Conservation (phyloP, 2,329 filamentous ascomycete species). For the Trichophyton mentagrophytes region DNA sequence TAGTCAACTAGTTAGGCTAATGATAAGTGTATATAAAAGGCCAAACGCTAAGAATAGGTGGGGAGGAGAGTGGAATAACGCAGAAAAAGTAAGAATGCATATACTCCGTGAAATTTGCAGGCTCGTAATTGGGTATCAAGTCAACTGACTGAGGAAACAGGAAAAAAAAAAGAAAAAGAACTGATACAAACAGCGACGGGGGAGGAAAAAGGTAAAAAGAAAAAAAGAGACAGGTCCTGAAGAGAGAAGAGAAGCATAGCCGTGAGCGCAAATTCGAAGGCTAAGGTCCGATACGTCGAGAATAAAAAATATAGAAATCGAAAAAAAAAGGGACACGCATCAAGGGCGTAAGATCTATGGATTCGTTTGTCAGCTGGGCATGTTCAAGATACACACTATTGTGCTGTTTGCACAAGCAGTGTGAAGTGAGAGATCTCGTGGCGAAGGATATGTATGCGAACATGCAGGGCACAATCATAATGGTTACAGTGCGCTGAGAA, state of each 20-base stretch:
- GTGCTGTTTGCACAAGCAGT: background rate
- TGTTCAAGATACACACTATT: background rate
- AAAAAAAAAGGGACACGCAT: background rate
- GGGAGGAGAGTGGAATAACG: background rate
- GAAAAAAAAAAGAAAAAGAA: background rate
- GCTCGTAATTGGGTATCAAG: constrained; percentile 1
- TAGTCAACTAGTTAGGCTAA: background rate
- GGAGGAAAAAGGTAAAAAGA: background rate
- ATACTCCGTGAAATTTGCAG: constrained; percentile 1
- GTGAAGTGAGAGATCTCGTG: background rate
- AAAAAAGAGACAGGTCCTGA: background rate
- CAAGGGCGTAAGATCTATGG: background rate
- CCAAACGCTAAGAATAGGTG: background rate
- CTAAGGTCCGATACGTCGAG: background rate
- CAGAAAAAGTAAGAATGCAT: background rate
- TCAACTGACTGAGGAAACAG: background rate
- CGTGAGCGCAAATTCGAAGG: background rate
- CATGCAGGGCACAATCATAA: background rate
- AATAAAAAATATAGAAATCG: background rate
- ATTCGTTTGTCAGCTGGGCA: background rate
- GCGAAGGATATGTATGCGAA: background rate
- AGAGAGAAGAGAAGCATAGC: background rate
- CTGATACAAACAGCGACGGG: too few species aligned
- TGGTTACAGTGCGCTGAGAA: background rate
- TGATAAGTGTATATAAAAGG: background rate